Percentiles rank a stretch among this genome's conserved stretches.
Conservation (phyloP, 1,139 yeast species). For the Suhomyces taliae region DNA sequence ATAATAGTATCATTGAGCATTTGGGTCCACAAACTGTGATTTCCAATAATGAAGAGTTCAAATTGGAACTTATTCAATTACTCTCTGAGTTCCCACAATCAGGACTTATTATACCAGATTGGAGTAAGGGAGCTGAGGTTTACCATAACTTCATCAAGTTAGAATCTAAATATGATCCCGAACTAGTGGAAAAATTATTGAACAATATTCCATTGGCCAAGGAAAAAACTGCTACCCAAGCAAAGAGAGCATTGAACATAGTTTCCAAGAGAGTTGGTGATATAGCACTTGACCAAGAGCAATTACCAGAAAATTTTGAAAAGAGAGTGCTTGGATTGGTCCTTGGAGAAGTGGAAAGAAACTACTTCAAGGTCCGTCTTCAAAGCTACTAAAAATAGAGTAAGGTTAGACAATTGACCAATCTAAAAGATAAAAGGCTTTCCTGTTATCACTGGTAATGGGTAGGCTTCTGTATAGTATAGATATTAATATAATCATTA, state of each 20-base stretch:
- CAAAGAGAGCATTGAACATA: slow-evolving; percentile 50
- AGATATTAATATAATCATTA: too few species aligned
- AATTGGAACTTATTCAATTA: slow-evolving; percentile 34
- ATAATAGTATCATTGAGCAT: slow-evolving; percentile 47
- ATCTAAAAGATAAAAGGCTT: not conserved
- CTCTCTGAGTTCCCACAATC: slow-evolving; percentile 47
- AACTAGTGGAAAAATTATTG: slow-evolving; percentile 30
- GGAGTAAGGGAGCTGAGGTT: slow-evolving; percentile 64
- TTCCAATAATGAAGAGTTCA: slow-evolving; percentile 31
- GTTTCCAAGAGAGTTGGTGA: slow-evolving; percentile 52
- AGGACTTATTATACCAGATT: slow-evolving; percentile 44
- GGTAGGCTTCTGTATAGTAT: too few species aligned
- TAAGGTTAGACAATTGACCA: too few species aligned
- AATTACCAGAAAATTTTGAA: not conserved
- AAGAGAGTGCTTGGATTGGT: slow-evolving; percentile 2
- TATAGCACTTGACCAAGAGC: slow-evolving; percentile 27
- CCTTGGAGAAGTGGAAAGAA: slow-evolving; percentile 48
- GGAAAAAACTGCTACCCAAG: slow-evolving; percentile 26
- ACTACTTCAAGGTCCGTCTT: slow-evolving; percentile 33
- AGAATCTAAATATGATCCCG: slow-evolving; percentile 19
- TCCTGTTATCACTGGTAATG: too few species aligned
- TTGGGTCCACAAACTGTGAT: slow-evolving; percentile 74
- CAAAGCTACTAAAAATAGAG: not conserved
- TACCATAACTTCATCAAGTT: slow-evolving; percentile 48
- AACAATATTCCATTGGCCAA: slow-evolving; percentile 45